Conservation (phyloP, 2,329 filamentous ascomycete species). For the Ophiostoma ips region DNA sequence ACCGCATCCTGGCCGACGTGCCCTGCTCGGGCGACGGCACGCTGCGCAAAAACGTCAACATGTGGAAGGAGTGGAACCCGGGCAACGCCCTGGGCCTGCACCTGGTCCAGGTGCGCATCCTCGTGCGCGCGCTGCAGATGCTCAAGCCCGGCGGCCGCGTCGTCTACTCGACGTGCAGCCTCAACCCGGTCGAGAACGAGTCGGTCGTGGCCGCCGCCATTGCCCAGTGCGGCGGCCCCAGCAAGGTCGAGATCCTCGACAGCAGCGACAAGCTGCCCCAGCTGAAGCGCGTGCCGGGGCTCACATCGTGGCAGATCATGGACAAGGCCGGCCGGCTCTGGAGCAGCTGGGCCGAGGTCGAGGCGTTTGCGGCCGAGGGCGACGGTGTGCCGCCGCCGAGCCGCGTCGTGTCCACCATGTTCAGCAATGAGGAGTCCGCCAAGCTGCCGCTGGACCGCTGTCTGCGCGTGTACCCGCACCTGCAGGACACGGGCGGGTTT, state of each 20-base stretch:
- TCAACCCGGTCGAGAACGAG: conserved; percentile 98
- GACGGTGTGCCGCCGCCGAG: conserved; percentile 40
- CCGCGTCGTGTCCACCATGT: conserved; percentile 69
- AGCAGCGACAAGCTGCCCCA: conserved; percentile 64
- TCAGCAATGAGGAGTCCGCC: conserved; percentile 47
- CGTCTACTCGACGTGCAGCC: conserved; percentile 96
- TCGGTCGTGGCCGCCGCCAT: conserved; percentile 81
- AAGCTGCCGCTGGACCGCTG: conserved; percentile 73
- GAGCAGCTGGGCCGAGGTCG: conserved; percentile 69
- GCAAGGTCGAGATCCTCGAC: conserved; percentile 73
- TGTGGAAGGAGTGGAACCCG: conserved; percentile 93
- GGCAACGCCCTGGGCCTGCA: conserved; percentile 79
- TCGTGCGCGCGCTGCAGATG: conserved; percentile 87
- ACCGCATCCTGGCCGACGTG: conserved; percentile 90
- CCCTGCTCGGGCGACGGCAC: conserved; percentile 96
- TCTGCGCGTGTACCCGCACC: conserved; percentile 87
- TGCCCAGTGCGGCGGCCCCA: conserved; percentile 69
- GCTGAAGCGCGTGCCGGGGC: conserved; percentile 61
- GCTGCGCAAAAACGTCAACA: conserved; percentile 75
- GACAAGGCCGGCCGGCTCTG: conserved; percentile 72
- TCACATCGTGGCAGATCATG: conserved; percentile 81
- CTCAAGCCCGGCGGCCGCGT: conserved; percentile 88
- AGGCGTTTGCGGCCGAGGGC: conserved; percentile 43
- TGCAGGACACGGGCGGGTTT: conserved; percentile 93
- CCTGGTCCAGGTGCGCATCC: conserved; percentile 72